These are phyloP conservation scores for Parastagonospora avenae DNA, from an alignment of 2,329 filamentous ascomycete species.

Conservation along the genomic window DNA sequence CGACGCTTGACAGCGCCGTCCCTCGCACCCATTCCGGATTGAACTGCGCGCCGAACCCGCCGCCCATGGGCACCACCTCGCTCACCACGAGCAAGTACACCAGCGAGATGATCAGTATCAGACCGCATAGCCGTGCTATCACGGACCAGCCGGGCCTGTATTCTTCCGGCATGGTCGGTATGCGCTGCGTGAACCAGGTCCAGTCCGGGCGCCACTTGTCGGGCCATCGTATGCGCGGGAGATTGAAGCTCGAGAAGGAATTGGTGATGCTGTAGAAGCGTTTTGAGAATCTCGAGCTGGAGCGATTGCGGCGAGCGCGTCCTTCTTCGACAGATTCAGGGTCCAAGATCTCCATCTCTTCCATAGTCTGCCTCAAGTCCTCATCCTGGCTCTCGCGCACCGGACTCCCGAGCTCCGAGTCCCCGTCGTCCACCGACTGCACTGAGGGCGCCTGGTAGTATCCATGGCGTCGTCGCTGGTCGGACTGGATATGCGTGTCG, in stretches of 20 bases:
- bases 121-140: constrained; percentile 73
- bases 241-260: constrained; percentile 62
- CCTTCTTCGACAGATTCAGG: constrained; percentile 41
- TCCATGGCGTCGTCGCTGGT: constrained; percentile 43
- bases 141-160: constrained; percentile 66
- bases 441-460: constrained; percentile 80
- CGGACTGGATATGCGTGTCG: constrained; percentile 41
- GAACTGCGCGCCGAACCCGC: constrained; percentile 67
- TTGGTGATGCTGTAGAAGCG: constrained; percentile 61
- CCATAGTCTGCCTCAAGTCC: constrained; percentile 76
- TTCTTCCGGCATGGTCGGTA: constrained; percentile 53
- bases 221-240: constrained; percentile 50
- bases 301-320: constrained; percentile 31
- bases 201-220: constrained; percentile 23
- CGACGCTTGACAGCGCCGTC: constrained; percentile 75
- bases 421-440: constrained; percentile 73
- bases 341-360: constrained; percentile 65
- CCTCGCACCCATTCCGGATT: constrained; percentile 81
- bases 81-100: constrained; percentile 86
- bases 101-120: constrained; percentile 75
- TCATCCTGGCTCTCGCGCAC: constrained; percentile 60
- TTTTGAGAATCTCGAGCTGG: constrained; percentile 57
- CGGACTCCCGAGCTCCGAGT: constrained; percentile 55
- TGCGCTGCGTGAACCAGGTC: constrained; percentile 39
- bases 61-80: constrained; percentile 75